phyloP scores from a whole-genome alignment of 2,329 filamentous ascomycete species.

The Paradendryphiella salina region DNA sequence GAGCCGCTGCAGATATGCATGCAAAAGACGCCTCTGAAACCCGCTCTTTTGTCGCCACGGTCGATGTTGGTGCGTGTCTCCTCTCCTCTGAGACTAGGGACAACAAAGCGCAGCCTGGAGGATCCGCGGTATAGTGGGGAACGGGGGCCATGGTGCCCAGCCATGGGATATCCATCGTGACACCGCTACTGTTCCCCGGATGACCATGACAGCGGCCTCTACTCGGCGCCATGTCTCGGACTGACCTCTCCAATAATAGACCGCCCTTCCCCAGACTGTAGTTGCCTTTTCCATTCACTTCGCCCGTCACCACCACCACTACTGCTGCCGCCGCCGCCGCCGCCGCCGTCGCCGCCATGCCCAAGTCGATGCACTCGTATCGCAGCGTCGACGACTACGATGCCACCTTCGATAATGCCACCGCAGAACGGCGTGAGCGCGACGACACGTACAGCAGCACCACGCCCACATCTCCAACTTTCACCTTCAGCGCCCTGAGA shows the following conservation, averaged over 20 bases:
- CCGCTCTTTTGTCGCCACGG: not conserved
- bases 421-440: conserved; percentile 36
- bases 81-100: not conserved
- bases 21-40: conserved; percentile 5
- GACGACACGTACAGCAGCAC: conserved; percentile 40
- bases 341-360: conserved; percentile 30
- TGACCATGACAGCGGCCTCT: conserved; percentile 28
- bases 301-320: not conserved
- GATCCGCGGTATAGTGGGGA: conserved; percentile 12
- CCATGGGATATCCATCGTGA: conserved; percentile 23
- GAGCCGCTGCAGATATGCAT: not conserved
- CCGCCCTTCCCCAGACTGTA: conserved; percentile 7
- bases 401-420: conserved; percentile 42
- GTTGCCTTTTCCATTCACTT: conserved; percentile 4
- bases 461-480: conserved; percentile 41
- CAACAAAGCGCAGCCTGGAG: conserved; percentile 1
- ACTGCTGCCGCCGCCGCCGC: not conserved
- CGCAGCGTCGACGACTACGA: conserved; percentile 42
- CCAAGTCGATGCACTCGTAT: conserved; percentile 43
- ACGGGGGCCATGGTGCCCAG: conserved; percentile 13
- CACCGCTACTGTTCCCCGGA: conserved; percentile 30
- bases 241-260: conserved; percentile 18
- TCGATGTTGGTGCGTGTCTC: conserved; percentile 1
- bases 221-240: conserved; percentile 15
- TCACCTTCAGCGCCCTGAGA: conserved; percentile 35